Conservation (phyloP, 306 rosid species). For the Quercus mongolica region DNA sequence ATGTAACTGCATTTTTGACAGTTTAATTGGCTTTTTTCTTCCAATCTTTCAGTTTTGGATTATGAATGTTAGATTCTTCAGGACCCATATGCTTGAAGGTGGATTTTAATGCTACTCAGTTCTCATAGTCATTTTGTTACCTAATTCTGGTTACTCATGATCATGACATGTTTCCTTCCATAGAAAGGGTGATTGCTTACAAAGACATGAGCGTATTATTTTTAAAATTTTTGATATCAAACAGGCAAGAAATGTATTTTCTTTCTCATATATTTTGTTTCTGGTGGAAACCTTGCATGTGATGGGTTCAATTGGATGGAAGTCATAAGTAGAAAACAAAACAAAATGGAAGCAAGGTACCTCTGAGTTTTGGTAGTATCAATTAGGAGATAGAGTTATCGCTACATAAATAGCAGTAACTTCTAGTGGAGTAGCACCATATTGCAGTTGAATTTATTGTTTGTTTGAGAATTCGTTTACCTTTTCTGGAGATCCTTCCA, state of each 20-base stretch:
- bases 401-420: background rate
- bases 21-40: background rate
- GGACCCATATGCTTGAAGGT: background rate
- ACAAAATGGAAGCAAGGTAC: background rate
- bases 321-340: background rate
- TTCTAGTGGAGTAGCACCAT: background rate
- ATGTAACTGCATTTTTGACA: conserved; percentile 26
- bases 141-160: no score
- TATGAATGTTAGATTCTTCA: background rate
- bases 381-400: background rate
- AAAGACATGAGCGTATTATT: background rate
- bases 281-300: background rate
- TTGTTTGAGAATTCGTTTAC: background rate
- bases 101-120: background rate
- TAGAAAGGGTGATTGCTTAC: background rate
- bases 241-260: background rate
- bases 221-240: background rate
- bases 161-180: background rate
- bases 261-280: background rate
- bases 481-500: background rate
- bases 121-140: background rate
- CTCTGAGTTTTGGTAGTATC: conserved; percentile 5
- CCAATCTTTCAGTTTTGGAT: background rate
- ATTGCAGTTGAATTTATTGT: background rate
- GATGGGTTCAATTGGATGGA: background rate